Percentiles rank a stretch among this genome's conserved stretches.
phyloP scores from a whole-genome alignment of 768 basidiomycete genomes.

The Mycena floridula region DNA sequence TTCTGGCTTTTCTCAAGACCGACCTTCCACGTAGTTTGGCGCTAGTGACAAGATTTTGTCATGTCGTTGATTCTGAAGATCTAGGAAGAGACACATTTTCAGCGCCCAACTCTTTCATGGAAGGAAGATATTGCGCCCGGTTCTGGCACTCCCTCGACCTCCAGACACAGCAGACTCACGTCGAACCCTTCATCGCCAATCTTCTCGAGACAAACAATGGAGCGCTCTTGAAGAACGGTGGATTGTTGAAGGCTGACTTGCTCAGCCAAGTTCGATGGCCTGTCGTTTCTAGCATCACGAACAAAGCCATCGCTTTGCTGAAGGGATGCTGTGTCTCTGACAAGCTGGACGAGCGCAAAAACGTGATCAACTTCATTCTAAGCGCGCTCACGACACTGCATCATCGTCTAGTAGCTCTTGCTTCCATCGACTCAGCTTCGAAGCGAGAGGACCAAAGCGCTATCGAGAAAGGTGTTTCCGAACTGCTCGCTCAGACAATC shows the following conservation, averaged over 20 bases:
- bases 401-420: constrained; percentile 7
- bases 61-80: constrained; percentile 3
- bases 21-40: constrained; percentile 10
- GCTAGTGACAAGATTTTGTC: constrained; percentile 10
- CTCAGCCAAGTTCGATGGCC: constrained; percentile 9
- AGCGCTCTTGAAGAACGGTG: constrained; percentile 10
- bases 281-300: constrained; percentile 7
- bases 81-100: not conserved
- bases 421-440: constrained; percentile 5
- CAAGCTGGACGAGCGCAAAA: constrained; percentile 3
- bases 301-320: constrained; percentile 9
- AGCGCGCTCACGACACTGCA: constrained; percentile 7
- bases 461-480: constrained; percentile 7
- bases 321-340: constrained; percentile 2
- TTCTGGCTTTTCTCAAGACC: constrained; percentile 8
- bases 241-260: constrained; percentile 5
- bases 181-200: constrained; percentile 11
- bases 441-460: constrained; percentile 4
- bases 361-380: constrained; percentile 10
- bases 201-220: constrained; percentile 8
- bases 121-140: constrained; percentile 3
- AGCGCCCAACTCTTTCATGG: not conserved
- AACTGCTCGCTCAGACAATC: constrained; percentile 8
- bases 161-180: constrained; percentile 7
- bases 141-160: constrained; percentile 12